Base-by-base conservation (phyloP, 2,329 filamentous ascomycete species). In the Alternaria sp. region DNA sequence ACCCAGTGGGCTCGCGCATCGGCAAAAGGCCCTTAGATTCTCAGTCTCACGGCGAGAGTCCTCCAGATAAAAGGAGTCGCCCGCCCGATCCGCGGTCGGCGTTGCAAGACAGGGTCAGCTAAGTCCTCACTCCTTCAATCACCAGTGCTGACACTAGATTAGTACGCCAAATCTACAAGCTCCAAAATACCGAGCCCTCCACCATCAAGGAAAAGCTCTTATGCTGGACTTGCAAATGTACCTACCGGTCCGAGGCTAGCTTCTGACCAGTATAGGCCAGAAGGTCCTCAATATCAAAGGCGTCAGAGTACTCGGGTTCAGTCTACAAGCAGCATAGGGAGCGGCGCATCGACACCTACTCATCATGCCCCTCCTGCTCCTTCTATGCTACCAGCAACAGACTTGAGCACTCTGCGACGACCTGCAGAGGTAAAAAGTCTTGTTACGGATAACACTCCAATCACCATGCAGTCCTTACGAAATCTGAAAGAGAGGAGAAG, bases 341-440 rank as follows among this genome's bases (percentile, higher is more conserved):
- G 67, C 50, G 64, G 68, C 11, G 50, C 50, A 12, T 70, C 65
- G 4, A 73, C 69, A 18, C 70, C 74, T 11, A 52, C 60, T 11
- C 64, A 64, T 25, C 68, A 63, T 20, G 54, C 67, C 5, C 71
- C 69, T 22, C 54, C 40, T 7, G 70, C 62, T 5, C 70, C 74
- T 20, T 67, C 67, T 1, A 75, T 75, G 67, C 9, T 68, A 3
- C 63, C 71, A 16, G 14, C 18, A 11, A 20, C 25, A 18, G 45
- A 40, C 10, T 27, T 32, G 25, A 48, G 53, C 22, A 34, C 16
- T 2, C 45, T 51, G 9, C 53, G 54, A n/a, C 45, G 34, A 32
- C 46, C 38, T 20, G 54, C 12, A 22, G 40, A 57, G 45, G 40
- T 50, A 25, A 44, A 36, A n/a, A 34, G 8, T n/a, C 8, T 25